These are phyloP conservation scores for Salvia sclarea DNA, from an alignment of 305 asterid genomes.

Conservation along the genomic window DNA sequence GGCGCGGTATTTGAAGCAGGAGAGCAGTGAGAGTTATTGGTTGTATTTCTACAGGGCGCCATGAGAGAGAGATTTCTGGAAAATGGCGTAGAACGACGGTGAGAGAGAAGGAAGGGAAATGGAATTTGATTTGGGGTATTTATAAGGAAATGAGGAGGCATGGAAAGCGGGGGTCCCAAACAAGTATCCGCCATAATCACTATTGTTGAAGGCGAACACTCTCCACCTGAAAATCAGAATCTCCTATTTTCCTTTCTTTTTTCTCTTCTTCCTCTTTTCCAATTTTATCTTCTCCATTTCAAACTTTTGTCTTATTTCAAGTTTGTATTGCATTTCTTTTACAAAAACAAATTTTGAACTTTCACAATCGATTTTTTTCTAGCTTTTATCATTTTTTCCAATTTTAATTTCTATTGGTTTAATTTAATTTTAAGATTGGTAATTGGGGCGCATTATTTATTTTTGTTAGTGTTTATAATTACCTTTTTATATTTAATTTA, in stretches of 20 bases:
- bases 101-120: conserved; percentile 36
- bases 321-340: too few species aligned
- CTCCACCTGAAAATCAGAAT: conserved; percentile 12
- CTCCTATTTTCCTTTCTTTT: not conserved
- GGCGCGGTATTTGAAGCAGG: conserved; percentile 30
- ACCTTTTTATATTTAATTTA: too few species aligned
- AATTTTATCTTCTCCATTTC: not conserved
- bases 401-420: too few species aligned
- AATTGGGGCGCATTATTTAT: too few species aligned
- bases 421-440: too few species aligned
- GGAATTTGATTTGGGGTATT: conserved; percentile 33
- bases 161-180: conserved; percentile 59
- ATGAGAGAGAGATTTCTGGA: conserved; percentile 38
- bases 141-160: conserved; percentile 35
- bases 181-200: conserved; percentile 67
- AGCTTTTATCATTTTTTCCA: too few species aligned
- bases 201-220: not conserved
- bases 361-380: too few species aligned
- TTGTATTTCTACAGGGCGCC: conserved; percentile 36
- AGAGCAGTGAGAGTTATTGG: conserved; percentile 28
- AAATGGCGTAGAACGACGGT: conserved; percentile 24
- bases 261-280: not conserved
- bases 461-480: too few species aligned
- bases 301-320: not conserved
- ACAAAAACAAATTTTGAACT: too few species aligned